Evolutionary conservation across 352 stramenopile genomes (phyloP), one percentile per base, ranked within the genome.

Genomic region (Phytopythium helicoides): DNA sequence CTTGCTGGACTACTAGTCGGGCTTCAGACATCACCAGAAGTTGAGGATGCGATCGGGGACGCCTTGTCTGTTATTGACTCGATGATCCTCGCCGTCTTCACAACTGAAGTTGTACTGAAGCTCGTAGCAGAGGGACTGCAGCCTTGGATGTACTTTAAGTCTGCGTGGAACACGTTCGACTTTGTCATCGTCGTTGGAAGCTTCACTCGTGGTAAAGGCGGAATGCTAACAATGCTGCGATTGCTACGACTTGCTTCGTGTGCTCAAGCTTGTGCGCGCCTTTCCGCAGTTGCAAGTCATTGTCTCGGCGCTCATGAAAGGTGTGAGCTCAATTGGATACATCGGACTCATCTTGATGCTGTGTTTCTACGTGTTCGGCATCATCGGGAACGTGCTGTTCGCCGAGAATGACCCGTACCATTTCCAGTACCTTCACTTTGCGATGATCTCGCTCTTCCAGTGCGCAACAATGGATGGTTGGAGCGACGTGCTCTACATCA

Each of bases 371-470:
- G 76, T 97, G 1, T 97, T 95, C 44, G 86, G 86, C 22, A 94
- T 97, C 48, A 68, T 96, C 15, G 89, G 88, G 54, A 96, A 97
- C 64, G 91, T 95, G 67, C 56, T 97, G 6, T 97, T 97, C 51
- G 62, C 76, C 0, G 56, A 59, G 7, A 97, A 96, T 52, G 88
- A 97, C 45, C 88, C 89, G 14, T 94, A 89, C 56, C 81, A 96
- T 60, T 96, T 97, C 48, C 70, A 89, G 50, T 77, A 88, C 35
- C 65, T 97, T 31, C 85, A 95, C 47, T 95, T 81, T 26, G 76
- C 88, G 18, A 89, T 97, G 76, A 68, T 97, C 31, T 87, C 86
- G 40, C 81, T 97, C n/a, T 96, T 97, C 54, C 82, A 94, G 16
- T 69, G 68, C 35, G 69, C 85, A 14, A 96, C 87, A 15, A 92